These are phyloP conservation scores for Mycosphaerelloides madeirae DNA, from an alignment of 2,329 filamentous ascomycete genomes.

Conservation along the genomic window DNA sequence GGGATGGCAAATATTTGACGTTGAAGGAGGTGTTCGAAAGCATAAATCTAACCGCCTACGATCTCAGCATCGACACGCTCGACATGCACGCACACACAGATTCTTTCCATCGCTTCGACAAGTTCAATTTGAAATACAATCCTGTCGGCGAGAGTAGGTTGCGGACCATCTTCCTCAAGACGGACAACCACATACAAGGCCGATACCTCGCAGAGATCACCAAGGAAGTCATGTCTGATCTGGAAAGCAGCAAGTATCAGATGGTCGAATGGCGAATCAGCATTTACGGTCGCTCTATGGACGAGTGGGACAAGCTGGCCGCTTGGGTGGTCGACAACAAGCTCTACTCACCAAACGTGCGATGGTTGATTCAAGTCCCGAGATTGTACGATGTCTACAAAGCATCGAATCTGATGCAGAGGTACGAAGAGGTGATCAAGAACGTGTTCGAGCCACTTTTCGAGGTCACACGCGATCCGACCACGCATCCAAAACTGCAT, in stretches of 20 bases:
- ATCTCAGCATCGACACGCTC: conserved; percentile 94
- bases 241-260: conserved; percentile 98
- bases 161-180: conserved; percentile 97
- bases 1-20: conserved; percentile 88
- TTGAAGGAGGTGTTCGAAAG: conserved; percentile 92
- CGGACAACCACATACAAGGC: conserved; percentile 94
- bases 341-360: conserved; percentile 93
- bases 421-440: conserved; percentile 81
- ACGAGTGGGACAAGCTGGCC: conserved; percentile 97
- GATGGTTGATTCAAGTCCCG: conserved; percentile 94
- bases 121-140: conserved; percentile 99
- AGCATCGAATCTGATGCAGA: conserved; percentile 71
- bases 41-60: conserved; percentile 95
- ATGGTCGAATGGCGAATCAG: conserved; percentile 99
- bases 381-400: conserved; percentile 96
- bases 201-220: conserved; percentile 96
- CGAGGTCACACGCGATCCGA: conserved; percentile 84
- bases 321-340: conserved; percentile 98
- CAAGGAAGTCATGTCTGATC: conserved; percentile 92
- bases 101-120: conserved; percentile 97
- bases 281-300: conserved; percentile 84
- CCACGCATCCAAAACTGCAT: conserved; percentile 85
- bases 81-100: conserved; percentile 99
- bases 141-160: conserved; percentile 92
- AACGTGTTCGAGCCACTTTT: conserved; percentile 94